phyloP scores from a whole-genome alignment of 169 alveolate genomes.

The Plasmodium yoelii region DNA sequence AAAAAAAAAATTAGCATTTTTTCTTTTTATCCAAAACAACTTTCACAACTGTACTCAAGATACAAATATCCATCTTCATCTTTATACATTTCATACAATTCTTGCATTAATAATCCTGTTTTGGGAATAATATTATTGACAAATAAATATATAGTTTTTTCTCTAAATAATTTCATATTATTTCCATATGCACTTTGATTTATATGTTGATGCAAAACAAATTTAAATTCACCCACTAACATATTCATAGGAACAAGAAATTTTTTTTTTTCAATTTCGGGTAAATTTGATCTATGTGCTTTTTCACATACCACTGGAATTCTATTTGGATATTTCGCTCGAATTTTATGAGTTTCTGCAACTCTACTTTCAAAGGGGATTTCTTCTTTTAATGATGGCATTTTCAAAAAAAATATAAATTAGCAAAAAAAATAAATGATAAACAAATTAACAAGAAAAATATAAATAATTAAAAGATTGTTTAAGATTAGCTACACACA shows the following conservation, averaged over 20 bases:
- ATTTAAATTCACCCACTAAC: conserved; percentile 92
- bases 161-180: conserved; percentile 77
- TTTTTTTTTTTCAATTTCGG: conserved; percentile 77
- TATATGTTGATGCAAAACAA: conserved; percentile 90
- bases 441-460: not conserved
- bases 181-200: conserved; percentile 79
- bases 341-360: conserved; percentile 87
- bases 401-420: not conserved
- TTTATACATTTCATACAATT: conserved; percentile 86
- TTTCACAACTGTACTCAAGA: conserved; percentile 87
- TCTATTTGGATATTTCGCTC: conserved; percentile 90
- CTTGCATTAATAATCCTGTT: conserved; percentile 88
- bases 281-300: conserved; percentile 65
- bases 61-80: conserved; percentile 90
- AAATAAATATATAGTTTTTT: conserved; percentile 86
- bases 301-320: conserved; percentile 93
- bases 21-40: conserved; percentile 77
- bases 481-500: not conserved
- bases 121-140: conserved; percentile 87
- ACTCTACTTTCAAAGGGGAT: conserved; percentile 85
- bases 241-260: conserved; percentile 90
- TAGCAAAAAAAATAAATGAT: not conserved
- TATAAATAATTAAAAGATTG: not conserved
- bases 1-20: not conserved
- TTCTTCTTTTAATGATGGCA: conserved; percentile 75